These are phyloP conservation scores for Kluyveromyces aestuarii DNA, from an alignment of 805 yeast species.

Conservation along the genomic window DNA sequence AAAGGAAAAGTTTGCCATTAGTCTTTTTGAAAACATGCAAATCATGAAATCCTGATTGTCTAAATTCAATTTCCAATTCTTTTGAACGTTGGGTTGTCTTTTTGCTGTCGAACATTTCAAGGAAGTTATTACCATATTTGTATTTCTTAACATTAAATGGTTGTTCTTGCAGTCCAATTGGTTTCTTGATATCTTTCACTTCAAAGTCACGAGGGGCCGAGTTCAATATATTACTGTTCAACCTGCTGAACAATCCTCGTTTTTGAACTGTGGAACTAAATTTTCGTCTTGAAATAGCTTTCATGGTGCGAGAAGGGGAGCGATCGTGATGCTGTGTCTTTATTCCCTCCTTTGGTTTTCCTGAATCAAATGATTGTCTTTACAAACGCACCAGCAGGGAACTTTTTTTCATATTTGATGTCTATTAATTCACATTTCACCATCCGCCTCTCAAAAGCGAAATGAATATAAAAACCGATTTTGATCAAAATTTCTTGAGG, in stretches of 20 bases:
- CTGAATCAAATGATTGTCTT: too few species aligned
- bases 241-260: background rate
- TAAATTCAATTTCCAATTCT: slow-evolving; percentile 52
- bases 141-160: slow-evolving; percentile 31
- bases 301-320: background rate
- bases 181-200: slow-evolving; percentile 31
- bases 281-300: background rate
- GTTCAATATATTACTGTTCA: slow-evolving; percentile 10
- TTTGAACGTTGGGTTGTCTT: slow-evolving; percentile 40
- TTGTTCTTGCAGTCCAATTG: slow-evolving; percentile 36
- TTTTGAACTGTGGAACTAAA: background rate
- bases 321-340: background rate
- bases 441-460: background rate
- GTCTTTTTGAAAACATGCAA: slow-evolving; percentile 59
- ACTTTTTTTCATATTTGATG: background rate
- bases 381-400: background rate
- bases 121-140: slow-evolving; percentile 34
- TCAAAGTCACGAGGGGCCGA: slow-evolving; percentile 31
- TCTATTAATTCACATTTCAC: too few species aligned
- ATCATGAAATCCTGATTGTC: slow-evolving; percentile 60
- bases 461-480: background rate
- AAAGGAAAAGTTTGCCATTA: slow-evolving; percentile 72
- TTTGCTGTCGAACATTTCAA: slow-evolving; percentile 41
- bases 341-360: too few species aligned
- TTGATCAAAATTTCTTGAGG: background rate